Percentiles rank a stretch among this genome's conserved stretches.
These are phyloP conservation scores for Gamarada debralockiae DNA, from an alignment of 495 filamentous ascomycete genomes.

Conservation along the genomic window DNA sequence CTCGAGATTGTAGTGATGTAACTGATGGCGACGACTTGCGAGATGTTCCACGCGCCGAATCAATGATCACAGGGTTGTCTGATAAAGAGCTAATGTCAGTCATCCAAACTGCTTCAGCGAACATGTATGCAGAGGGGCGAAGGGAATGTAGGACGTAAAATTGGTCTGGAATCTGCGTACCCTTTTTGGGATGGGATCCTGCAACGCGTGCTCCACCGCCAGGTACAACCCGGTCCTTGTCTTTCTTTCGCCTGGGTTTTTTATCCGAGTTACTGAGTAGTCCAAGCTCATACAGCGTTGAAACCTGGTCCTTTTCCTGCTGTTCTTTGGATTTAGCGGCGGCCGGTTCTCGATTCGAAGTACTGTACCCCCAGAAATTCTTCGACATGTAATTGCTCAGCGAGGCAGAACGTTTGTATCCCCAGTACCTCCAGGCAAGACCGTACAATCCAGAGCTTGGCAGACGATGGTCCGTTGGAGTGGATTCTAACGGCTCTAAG, in stretches of 20 bases:
- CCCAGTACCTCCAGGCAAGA: no score
- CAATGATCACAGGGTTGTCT: conserved; percentile 6
- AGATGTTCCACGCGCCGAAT: neutral
- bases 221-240: conserved; percentile 14
- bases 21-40: conserved; percentile 4
- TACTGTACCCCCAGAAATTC: conserved; percentile 8
- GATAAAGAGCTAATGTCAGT: conserved; percentile 6
- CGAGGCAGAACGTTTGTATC: neutral
- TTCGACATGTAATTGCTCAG: conserved; percentile 18
- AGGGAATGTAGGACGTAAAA: conserved; percentile 7
- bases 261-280: conserved; percentile 21
- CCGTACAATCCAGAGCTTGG: neutral
- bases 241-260: conserved; percentile 20
- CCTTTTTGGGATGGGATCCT: conserved; percentile 20
- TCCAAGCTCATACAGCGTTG: conserved; percentile 26
- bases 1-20: conserved; percentile 5
- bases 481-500: no score
- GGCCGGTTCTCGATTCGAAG: neutral
- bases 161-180: conserved; percentile 18
- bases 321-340: neutral
- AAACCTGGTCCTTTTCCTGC: conserved; percentile 19
- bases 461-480: no score
- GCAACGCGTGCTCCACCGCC: conserved; percentile 20
- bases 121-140: neutral
- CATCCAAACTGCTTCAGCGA: neutral